Evolutionary conservation across 305 asterid genomes (phyloP), one percentile per base, ranked within the genome.

Genomic region (Petunia hybrid): DNA sequence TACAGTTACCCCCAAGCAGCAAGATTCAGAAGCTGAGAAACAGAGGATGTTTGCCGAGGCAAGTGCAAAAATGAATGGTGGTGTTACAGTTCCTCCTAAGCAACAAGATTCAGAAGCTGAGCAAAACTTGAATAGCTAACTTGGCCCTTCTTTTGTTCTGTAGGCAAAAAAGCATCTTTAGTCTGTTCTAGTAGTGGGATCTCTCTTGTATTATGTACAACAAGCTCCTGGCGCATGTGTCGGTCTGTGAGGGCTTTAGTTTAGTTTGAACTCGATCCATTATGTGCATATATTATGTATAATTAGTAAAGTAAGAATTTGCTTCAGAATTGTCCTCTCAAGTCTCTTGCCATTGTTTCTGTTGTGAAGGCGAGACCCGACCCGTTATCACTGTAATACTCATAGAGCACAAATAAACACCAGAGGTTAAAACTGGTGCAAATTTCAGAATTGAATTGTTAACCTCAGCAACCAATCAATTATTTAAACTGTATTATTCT

Each of bases 91-190:
- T 86, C 87, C 38, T 35, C 22, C 31, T 22, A 22, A 22, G 31
- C 31, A 22, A 22, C 31, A 22, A 22, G 57, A 53, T 53, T 36
- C 78, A 73, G 78, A 73, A 53, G 78, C 64, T 51, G 78, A 84
- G 76, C 78, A 82, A 57, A 83, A 80, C 84, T 60, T 78, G 81
- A 83, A 82, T 84, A 84, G 89, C 84, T 86, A 80, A 82, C 87
- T 70, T 78, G 31, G 61, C 66, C 2, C 45, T 60, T 79, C 16
- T 38, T 53, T 68, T 75, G 73, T 82, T 79, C 56, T 31, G 39
- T 85, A 87, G 82, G 87, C 61, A 51, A 51, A 41, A 57, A 76
- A 73, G 81, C 86, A 78, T 77, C 81, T 57, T 12, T 42, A 79
- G 79, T 83, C 69, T 71, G 8, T 38, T 5, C 62, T 60, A 13